Conservation (phyloP, 1,284 basidiomycete species). For the Gymnopus androsaceus region DNA sequence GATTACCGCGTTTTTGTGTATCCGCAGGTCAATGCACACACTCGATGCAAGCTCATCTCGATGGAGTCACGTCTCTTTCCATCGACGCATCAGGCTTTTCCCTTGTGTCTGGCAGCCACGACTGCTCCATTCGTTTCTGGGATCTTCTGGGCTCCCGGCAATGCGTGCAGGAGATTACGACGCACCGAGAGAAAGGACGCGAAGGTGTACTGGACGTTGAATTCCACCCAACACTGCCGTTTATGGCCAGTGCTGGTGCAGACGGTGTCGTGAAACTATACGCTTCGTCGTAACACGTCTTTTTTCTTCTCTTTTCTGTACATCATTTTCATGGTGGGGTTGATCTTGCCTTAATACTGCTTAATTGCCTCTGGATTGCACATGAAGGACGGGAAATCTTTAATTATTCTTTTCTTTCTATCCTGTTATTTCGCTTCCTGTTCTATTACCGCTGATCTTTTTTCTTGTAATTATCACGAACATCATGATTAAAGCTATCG, state of each 20-base stretch:
- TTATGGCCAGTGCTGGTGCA: conserved; percentile 91
- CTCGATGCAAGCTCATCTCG: conserved; percentile 89
- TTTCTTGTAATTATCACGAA: conserved; percentile 11
- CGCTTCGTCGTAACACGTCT: conserved; percentile 61
- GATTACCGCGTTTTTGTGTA: background rate
- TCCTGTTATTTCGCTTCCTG: background rate
- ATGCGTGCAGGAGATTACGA: conserved; percentile 89
- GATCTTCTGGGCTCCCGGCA: conserved; percentile 79
- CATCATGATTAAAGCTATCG: background rate
- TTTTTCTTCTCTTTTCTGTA: conserved; percentile 2
- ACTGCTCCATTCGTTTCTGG: conserved; percentile 95
- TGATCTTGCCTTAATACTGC: conserved; percentile 9
- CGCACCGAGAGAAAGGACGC: conserved; percentile 83
- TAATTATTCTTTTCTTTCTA: background rate
- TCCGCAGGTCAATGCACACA: conserved; percentile 77
- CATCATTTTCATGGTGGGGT: conserved; percentile 1
- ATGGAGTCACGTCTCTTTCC: conserved; percentile 88
- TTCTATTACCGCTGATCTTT: background rate
- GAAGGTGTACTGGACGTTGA: conserved; percentile 91
- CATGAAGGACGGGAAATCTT: background rate
- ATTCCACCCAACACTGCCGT: conserved; percentile 82
- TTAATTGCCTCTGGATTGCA: conserved; percentile 11
- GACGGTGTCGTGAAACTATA: conserved; percentile 95
- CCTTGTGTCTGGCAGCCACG: conserved; percentile 89
- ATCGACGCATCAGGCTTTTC: conserved; percentile 87